phyloP scores from a whole-genome alignment of 306 rosid species.

The Dalbergia cultrata region DNA sequence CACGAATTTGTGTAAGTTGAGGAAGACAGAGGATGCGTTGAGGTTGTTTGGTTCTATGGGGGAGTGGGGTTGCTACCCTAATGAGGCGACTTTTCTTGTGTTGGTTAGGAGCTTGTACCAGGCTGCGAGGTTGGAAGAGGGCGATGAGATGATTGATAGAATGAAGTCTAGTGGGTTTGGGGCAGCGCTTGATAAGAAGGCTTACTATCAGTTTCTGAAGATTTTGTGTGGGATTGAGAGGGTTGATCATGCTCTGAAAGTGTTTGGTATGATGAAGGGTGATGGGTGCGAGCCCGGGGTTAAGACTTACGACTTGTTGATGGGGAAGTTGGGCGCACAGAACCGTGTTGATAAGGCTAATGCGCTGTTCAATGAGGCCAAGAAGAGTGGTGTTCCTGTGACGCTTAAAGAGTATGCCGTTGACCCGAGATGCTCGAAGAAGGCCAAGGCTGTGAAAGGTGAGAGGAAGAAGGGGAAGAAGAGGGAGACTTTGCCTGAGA shows the following conservation, averaged over 20 bases:
- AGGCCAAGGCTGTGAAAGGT: slow-evolving; percentile 62
- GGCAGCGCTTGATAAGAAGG: slow-evolving; percentile 65
- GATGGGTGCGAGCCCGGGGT: slow-evolving; percentile 79
- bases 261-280: slow-evolving; percentile 79
- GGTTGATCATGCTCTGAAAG: slow-evolving; percentile 74
- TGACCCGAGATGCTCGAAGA: slow-evolving; percentile 67
- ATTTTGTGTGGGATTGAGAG: slow-evolving; percentile 88
- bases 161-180: slow-evolving; percentile 75
- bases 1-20: slow-evolving; percentile 75
- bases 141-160: slow-evolving; percentile 88
- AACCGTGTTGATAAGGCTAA: slow-evolving; percentile 71
- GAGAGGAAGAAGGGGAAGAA: slow-evolving; percentile 49
- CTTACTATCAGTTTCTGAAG: slow-evolving; percentile 68
- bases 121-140: slow-evolving; percentile 82
- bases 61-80: slow-evolving; percentile 69
- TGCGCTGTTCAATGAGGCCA: slow-evolving; percentile 70
- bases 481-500: slow-evolving; percentile 88
- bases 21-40: slow-evolving; percentile 74
- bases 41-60: slow-evolving; percentile 65
- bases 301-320: slow-evolving; percentile 71
- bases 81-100: slow-evolving; percentile 64
- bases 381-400: slow-evolving; percentile 51
- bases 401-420: slow-evolving; percentile 61
- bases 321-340: slow-evolving; percentile 70
- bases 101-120: slow-evolving; percentile 77